phyloP scores from a whole-genome alignment of 2,329 filamentous ascomycete genomes.

The Fusarium sp. region DNA sequence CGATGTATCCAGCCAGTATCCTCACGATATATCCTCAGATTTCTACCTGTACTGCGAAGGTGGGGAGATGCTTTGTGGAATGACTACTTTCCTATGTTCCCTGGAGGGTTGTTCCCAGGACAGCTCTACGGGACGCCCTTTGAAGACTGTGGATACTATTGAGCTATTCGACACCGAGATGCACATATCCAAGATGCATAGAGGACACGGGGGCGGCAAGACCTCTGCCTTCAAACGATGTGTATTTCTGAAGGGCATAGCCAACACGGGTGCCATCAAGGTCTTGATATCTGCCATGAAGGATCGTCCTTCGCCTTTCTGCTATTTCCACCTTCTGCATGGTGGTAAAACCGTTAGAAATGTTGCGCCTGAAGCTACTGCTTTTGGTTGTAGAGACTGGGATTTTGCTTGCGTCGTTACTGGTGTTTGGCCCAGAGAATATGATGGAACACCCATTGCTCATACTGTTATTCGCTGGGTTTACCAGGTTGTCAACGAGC shows the following conservation, averaged over 20 bases:
- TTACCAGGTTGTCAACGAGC: constrained; percentile 59
- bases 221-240: constrained; percentile 75
- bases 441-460: constrained; percentile 59
- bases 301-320: constrained; percentile 62
- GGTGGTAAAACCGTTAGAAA: constrained; percentile 66
- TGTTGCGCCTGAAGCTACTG: constrained; percentile 58
- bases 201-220: constrained; percentile 67
- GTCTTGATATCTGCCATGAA: constrained; percentile 59
- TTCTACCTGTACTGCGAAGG: constrained; percentile 66
- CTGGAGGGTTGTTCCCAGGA: not conserved
- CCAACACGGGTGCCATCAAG: constrained; percentile 47
- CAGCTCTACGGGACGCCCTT: not conserved
- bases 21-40: constrained; percentile 61
- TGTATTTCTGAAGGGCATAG: constrained; percentile 66
- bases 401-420: constrained; percentile 73
- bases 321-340: constrained; percentile 72
- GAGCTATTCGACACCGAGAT: constrained; percentile 69
- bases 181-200: constrained; percentile 70
- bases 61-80: constrained; percentile 60
- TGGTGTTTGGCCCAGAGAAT: constrained; percentile 68
- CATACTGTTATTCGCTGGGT: constrained; percentile 63
- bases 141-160: constrained; percentile 58
- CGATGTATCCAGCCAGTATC: constrained; percentile 54
- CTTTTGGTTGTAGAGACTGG: constrained; percentile 74
- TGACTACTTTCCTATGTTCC: constrained; percentile 56